These are phyloP conservation scores for Acacia confusa DNA, from an alignment of 306 rosid species.

Conservation along the genomic window DNA sequence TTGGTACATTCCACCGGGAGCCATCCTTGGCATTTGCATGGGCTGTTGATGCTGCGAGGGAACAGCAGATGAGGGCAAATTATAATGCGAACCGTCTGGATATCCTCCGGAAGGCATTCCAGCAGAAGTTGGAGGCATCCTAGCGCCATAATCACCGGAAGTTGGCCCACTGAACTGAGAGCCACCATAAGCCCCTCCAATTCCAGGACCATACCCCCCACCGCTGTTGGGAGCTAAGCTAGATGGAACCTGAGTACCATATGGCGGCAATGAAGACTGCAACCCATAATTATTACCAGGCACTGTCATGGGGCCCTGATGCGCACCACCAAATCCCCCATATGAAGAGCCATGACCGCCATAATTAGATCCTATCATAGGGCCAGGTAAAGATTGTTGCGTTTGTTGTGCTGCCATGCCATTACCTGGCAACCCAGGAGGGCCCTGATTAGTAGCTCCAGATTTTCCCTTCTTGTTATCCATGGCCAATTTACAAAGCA, in stretches of 20 bases:
- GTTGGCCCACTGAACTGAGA: slow-evolving; percentile 56
- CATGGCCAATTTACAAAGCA: slow-evolving; percentile 56
- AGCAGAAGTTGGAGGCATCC: slow-evolving; percentile 61
- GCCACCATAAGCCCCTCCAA: slow-evolving; percentile 40
- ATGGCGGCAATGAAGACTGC: slow-evolving; percentile 46
- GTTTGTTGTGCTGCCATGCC: slow-evolving; percentile 30
- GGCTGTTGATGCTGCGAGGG: slow-evolving; percentile 64
- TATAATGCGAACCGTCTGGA: slow-evolving; percentile 77
- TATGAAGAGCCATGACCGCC: slow-evolving; percentile 39
- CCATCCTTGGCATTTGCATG: slow-evolving; percentile 53
- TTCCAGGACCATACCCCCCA: slow-evolving; percentile 63
- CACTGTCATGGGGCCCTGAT: slow-evolving; percentile 39
- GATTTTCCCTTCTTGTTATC: slow-evolving; percentile 53
- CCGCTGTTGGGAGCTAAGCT: slow-evolving; percentile 36
- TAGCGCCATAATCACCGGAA: slow-evolving; percentile 45
- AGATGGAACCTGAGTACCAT: slow-evolving; percentile 45
- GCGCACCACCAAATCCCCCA: slow-evolving; percentile 46
- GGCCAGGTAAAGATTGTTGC: slow-evolving; percentile 46
- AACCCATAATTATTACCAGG: slow-evolving; percentile 45
- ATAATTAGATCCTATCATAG: slow-evolving; percentile 47
- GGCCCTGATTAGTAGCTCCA: slow-evolving; percentile 13
- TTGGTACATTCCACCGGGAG: slow-evolving; percentile 89
- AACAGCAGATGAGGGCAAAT: slow-evolving; percentile 44
- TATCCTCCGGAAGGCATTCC: slow-evolving; percentile 61
- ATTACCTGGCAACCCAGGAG: not conserved